These are phyloP conservation scores for Sclerotinia minor DNA, from an alignment of 2,329 filamentous ascomycete species.

Conservation along the genomic window DNA sequence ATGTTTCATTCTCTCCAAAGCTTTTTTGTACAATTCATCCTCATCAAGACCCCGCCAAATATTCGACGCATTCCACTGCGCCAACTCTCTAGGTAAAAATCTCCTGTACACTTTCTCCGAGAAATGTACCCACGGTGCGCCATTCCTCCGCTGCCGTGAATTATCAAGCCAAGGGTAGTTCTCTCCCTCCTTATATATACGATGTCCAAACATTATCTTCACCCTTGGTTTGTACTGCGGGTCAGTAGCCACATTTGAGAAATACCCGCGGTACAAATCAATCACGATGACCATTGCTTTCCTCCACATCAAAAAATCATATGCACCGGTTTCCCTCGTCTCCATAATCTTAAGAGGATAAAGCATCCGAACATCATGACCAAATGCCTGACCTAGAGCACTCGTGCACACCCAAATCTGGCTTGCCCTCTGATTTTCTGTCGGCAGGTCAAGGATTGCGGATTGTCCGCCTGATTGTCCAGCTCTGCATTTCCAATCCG, in stretches of 20 bases:
- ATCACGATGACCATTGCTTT: not conserved
- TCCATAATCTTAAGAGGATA: not conserved
- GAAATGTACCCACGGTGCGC: slow-evolving; percentile 1
- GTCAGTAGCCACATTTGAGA: not conserved
- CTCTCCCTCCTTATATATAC: not conserved
- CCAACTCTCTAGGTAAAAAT: not conserved
- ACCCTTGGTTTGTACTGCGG: slow-evolving; percentile 4
- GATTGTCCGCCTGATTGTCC: not conserved
- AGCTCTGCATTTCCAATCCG: slow-evolving; percentile 12
- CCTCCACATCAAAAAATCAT: not conserved
- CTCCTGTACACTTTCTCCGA: not conserved
- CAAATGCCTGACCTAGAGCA: slow-evolving; percentile 5
- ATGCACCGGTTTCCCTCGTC: fast-evolving
- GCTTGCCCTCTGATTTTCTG: not conserved
- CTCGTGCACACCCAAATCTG: slow-evolving; percentile 2
- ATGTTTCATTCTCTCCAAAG: not conserved
- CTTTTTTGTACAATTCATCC: not conserved
- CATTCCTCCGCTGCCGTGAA: not conserved
- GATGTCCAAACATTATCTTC: slow-evolving; percentile 4
- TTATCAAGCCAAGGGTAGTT: not conserved
- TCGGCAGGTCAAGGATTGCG: too few relatives aligned
- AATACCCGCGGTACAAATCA: slow-evolving; percentile 9
- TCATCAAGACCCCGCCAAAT: slow-evolving; percentile 3
- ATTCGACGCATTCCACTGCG: slow-evolving; percentile 15
- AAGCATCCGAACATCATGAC: not conserved